These are phyloP conservation scores for Phytophthora megakarya DNA, from an alignment of 352 stramenopile genomes.

Conservation along the genomic window DNA sequence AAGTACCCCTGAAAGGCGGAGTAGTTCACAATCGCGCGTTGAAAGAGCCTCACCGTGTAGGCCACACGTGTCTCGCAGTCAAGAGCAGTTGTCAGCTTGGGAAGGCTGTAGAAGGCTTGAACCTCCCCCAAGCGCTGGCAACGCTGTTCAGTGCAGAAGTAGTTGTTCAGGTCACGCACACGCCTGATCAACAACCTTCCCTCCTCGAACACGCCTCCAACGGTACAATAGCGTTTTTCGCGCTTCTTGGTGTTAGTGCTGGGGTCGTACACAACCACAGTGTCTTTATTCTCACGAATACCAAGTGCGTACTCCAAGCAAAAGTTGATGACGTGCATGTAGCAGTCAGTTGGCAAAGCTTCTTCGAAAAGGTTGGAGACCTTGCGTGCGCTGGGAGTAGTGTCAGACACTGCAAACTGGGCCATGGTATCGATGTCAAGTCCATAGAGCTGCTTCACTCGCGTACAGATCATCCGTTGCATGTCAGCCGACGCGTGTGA, in stretches of 20 bases:
- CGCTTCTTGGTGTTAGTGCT: not conserved
- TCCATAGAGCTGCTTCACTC: not conserved
- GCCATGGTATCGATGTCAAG: slow-evolving; percentile 3
- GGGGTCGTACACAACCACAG: not conserved
- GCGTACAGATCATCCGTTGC: not conserved
- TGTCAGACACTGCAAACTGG: slow-evolving; percentile 11
- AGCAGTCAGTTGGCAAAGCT: not conserved
- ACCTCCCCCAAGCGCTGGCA: slow-evolving; percentile 6
- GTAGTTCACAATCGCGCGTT: slow-evolving; percentile 12
- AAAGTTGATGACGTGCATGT: slow-evolving; percentile 11
- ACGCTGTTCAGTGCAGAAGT: slow-evolving; percentile 8
- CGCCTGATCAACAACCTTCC: not conserved
- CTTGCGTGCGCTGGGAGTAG: not conserved
- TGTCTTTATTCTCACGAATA: slow-evolving; percentile 2
- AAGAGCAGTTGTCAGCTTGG: not conserved
- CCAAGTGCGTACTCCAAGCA: slow-evolving; percentile 6
- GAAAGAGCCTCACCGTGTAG: slow-evolving; percentile 14
- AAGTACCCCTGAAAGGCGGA: slow-evolving; percentile 4
- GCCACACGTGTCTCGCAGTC: slow-evolving; percentile 20
- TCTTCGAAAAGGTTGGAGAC: slow-evolving; percentile 8
- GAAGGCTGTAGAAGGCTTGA: slow-evolving; percentile 3
- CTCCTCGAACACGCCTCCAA: slow-evolving; percentile 1
- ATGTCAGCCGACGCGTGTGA: not conserved
- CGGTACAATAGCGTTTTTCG: not conserved
- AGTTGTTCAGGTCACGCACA: slow-evolving; percentile 5